Evolutionary conservation across 2,329 filamentous ascomycete genomes (phyloP).

Genomic region (Aureobasidium zeae): DNA sequence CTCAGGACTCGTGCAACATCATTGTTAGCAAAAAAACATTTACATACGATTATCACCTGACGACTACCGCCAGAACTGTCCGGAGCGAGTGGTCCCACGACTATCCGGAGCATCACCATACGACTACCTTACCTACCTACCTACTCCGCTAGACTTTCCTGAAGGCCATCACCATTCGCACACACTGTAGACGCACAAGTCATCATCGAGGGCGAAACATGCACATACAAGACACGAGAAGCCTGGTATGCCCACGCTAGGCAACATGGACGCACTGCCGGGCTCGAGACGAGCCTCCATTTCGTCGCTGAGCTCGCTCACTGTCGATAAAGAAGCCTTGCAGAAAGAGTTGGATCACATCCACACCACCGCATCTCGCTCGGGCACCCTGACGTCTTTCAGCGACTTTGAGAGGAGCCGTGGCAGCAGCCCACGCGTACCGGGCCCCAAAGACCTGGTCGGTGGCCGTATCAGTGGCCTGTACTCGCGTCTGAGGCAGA

Average conservation of each 20-base stretch:
- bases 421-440: slow-evolving; percentile 16
- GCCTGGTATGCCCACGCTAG: slow-evolving; percentile 22
- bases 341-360: slow-evolving; percentile 76
- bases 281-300: slow-evolving; percentile 31
- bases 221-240: slow-evolving; percentile 17
- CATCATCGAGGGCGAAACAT: slow-evolving; percentile 12
- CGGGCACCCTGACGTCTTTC: slow-evolving; percentile 79
- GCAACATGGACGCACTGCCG: slow-evolving; percentile 25
- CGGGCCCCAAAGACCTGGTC: slow-evolving; percentile 30
- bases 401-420: slow-evolving; percentile 81
- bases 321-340: slow-evolving; percentile 61
- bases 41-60: too few relatives aligned
- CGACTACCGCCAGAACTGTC: too few relatives aligned
- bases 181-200: not conserved
- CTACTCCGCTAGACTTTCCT: too few relatives aligned
- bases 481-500: slow-evolving; percentile 66
- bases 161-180: not conserved
- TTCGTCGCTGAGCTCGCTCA: slow-evolving; percentile 30
- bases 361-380: slow-evolving; percentile 78
- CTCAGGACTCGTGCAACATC: too few relatives aligned
- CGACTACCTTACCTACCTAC: too few relatives aligned
- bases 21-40: too few relatives aligned
- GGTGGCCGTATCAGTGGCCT: slow-evolving; percentile 59
- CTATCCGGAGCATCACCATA: too few relatives aligned
- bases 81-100: too few relatives aligned